Base-by-base conservation (phyloP, 768 basidiomycete genomes). In the Galerina marginata region DNA sequence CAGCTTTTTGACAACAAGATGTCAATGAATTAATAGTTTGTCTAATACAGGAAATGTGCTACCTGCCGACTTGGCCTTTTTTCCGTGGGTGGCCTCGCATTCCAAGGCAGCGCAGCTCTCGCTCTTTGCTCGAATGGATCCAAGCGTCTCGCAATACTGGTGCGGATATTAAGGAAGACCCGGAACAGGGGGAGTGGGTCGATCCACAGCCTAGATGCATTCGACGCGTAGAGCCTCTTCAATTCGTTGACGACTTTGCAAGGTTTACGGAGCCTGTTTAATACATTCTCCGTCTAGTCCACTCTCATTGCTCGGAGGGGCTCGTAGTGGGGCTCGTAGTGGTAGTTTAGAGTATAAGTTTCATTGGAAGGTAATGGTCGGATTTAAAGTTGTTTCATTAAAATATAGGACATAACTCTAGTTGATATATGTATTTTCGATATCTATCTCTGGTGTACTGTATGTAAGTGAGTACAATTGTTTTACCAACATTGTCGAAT, bases 1-100 rank as follows among this genome's bases (percentile, higher is more conserved):
- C 29, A 7, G 29, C 29, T 33, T 33, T 29, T 33, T 33, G 7
- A 33, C 4, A 33, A 5, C 7, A 9, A 26, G 23, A 44, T n/a
- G n/a, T n/a, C n/a, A n/a, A n/a, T 0, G 29, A 33, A 33, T 2
- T 33, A 5, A 33, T 2, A 0, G 0, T 33, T 42, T 36, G 2
- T 51, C 38, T 3, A 29, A 10, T 23, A 51, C 11, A 81, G 79
- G 79, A 79, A 66, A 74, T 77, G 63, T 80, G 79, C 59, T 78
- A 78, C 49, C 64, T 81, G 33, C 80, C 80, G 5, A 79, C 78
- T 16, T 81, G 79, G 78, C 80, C 79, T 1, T 77, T 70, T 60
- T 76, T 78, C 56, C 16, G 36, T n/a, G 47, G 37, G 29, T 33
- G 29, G 29, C 29, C 5, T 7, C 29, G 29, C 29, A 7, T 33